These are phyloP conservation scores for Dryas drummondii DNA, from an alignment of 306 rosid species.

Conservation along the genomic window DNA sequence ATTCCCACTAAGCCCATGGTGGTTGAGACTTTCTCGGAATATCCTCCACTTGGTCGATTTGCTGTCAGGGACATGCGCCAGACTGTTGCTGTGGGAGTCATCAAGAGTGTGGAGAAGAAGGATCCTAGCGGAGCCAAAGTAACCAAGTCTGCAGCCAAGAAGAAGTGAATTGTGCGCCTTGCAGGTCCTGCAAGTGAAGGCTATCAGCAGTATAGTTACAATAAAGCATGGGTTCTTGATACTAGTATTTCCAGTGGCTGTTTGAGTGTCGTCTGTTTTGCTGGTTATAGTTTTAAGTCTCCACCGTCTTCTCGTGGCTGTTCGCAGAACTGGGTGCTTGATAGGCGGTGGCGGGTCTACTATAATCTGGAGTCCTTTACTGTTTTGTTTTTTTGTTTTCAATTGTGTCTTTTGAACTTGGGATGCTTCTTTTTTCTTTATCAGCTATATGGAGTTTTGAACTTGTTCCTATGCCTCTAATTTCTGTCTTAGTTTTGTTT, in stretches of 20 bases:
- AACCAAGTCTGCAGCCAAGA: slow-evolving; percentile 79
- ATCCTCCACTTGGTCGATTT: slow-evolving; percentile 89
- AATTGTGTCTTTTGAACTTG: background rate
- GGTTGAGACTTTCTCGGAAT: slow-evolving; percentile 76
- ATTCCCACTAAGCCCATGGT: slow-evolving; percentile 91
- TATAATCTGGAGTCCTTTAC: background rate
- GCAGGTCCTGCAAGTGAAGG: background rate
- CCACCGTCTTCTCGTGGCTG: slow-evolving; percentile 34
- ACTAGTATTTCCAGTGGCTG: background rate
- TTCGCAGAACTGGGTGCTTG: slow-evolving; percentile 76
- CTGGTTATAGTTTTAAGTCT: slow-evolving; percentile 23
- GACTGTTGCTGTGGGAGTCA: slow-evolving; percentile 91
- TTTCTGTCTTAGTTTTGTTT: too few species aligned
- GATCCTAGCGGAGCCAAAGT: slow-evolving; percentile 70
- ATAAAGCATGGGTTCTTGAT: slow-evolving; percentile 33
- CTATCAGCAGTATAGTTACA: background rate
- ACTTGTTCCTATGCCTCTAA: too few species aligned
- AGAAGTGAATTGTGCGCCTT: slow-evolving; percentile 60
- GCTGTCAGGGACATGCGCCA: slow-evolving; percentile 96
- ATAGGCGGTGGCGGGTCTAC: slow-evolving; percentile 48
- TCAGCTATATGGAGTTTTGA: too few species aligned
- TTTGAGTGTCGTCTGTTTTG: background rate
- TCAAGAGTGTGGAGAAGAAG: slow-evolving; percentile 90
- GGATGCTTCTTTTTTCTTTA: background rate
- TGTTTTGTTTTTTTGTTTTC: background rate